Evolutionary conservation across 2,329 filamentous ascomycete species (phyloP), one percentile per base, ranked within the genome.

Genomic region (Rutstroemia sp.): DNA sequence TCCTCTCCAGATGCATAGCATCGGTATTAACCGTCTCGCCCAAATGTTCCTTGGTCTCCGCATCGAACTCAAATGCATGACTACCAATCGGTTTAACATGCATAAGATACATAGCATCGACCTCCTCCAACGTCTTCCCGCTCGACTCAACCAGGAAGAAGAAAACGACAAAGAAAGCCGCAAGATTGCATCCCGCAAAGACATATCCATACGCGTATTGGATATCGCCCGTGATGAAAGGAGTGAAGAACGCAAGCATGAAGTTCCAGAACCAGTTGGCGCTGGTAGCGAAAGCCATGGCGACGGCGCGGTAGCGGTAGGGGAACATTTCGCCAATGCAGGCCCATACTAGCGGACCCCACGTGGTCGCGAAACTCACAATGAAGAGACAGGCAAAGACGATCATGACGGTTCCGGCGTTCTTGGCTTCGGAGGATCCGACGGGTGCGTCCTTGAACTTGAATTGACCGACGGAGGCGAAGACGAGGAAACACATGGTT

Each of bases 181-280:
- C 74, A 17, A 88, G 73, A 63, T 88, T 87, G 67, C 86, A 89
- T 0, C 77, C 84, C 0, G 86, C 87, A 69, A 91, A 91, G 30
- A 92, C 82, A 61, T 89, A 88, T 2, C 88, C 88, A 64, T 88
- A 88, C 16, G 52, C 55, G 23, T 86, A 91, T 62, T 86, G 80
- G 54, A 91, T 91, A 3, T 80, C 79, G 0, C 76, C 73, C 0
- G 84, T 87, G 67, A 92, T 91, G 71, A 90, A 91, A 1, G 88
- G 86, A 0, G 88, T 90, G 74, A 90, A 89, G 75, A 92, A 92
- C 0, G 81, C 82, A 61, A 88, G 76, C 59, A 84, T 69, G 71
- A 91, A 91, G 70, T 89, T 88, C 83, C 84, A 89, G 34, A 77
- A 73, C 83, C 83, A 86, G 70, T 86, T 86, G 63, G 76, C 78